Base-by-base conservation (phyloP, 257 asterid genomes). In the Fraxinus anomala region DNA sequence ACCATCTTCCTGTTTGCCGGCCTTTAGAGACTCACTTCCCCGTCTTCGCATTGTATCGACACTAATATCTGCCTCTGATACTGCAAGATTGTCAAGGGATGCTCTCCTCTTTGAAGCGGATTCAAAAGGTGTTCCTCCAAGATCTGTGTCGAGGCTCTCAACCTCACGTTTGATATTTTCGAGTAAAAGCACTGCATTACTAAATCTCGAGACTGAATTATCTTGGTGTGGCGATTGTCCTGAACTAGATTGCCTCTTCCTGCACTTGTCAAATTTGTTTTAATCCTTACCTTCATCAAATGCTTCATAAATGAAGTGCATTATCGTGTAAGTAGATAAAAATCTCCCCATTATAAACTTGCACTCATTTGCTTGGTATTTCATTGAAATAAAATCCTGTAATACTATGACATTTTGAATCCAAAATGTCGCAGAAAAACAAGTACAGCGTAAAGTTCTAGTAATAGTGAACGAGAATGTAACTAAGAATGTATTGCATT, bases 151-250 rank as follows among this genome's bases (percentile, higher is more conserved):
- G 42, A 85, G 74, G 83, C 86, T 83, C 86, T 89, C 98, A 61
- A 87, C 90, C 90, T 95, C 99, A 49, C 86, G 86, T 81, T 92
- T 95, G 69, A 95, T 86, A 70, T 88, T 89, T 87, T 93, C 99
- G 6, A 95, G 91, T 76, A 90, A 92, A 84, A 95, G 96, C 12
- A 92, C 97, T 49, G 97, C 96, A 83, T 93, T 95, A 76, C 89
- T 85, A 68, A 92, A 88, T 84, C 92, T 91, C 42, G 93, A 81
- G 66, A 91, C 84, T 14, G 97, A 85, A 82, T 82, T 85, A 74
- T 89, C 96, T 75, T 85, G 86, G 68, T 85, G 94, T 11, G 97
- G 93, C 1, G 96, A 89, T 80, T 86, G 71, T 80, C 91, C 91
- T 73, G 97, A 89, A 70, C 87, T 76, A 9, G 92, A 84, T 39